Conservation (phyloP, 805 yeast species). For the Cyberlindnera saturnus region DNA sequence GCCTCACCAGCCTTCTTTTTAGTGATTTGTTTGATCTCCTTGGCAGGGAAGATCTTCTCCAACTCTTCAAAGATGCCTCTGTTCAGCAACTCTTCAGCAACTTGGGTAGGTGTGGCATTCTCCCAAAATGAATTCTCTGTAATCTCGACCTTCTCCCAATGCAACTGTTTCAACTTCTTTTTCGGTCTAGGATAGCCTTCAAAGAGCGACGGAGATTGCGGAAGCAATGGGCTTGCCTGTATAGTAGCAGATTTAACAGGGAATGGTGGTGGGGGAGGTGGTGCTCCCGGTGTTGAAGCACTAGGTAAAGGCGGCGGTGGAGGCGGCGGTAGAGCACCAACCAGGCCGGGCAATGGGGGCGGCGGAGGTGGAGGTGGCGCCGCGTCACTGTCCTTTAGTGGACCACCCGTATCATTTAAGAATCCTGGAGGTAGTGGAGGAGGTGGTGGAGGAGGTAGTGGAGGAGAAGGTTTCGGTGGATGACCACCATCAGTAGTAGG, state of each 20-base stretch:
- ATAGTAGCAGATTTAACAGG: conserved; percentile 13
- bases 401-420: conserved; percentile 1
- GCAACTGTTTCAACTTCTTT: conserved; percentile 67
- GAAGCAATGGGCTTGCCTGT: conserved; percentile 18
- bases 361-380: conserved; percentile 13
- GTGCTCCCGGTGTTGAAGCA: conserved; percentile 5
- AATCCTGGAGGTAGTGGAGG: conserved; percentile 7
- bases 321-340: conserved; percentile 13
- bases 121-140: conserved; percentile 63
- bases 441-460: conserved; percentile 22
- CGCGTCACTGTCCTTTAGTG: conserved; percentile 2
- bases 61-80: conserved; percentile 63
- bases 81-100: conserved; percentile 44
- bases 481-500: conserved; percentile 19
- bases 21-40: conserved; percentile 30
- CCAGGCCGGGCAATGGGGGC: conserved; percentile 7
- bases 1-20: conserved; percentile 37
- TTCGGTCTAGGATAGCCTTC: conserved; percentile 40
- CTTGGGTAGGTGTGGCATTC: conserved; percentile 33
- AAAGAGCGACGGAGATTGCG: conserved; percentile 25
- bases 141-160: conserved; percentile 71
- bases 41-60: conserved; percentile 48
- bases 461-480: conserved; percentile 27
- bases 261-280: conserved; percentile 13
- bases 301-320: conserved; percentile 16